Conservation (phyloP, 2,329 filamentous ascomycete genomes). For the Tolypocladium nubicola region DNA sequence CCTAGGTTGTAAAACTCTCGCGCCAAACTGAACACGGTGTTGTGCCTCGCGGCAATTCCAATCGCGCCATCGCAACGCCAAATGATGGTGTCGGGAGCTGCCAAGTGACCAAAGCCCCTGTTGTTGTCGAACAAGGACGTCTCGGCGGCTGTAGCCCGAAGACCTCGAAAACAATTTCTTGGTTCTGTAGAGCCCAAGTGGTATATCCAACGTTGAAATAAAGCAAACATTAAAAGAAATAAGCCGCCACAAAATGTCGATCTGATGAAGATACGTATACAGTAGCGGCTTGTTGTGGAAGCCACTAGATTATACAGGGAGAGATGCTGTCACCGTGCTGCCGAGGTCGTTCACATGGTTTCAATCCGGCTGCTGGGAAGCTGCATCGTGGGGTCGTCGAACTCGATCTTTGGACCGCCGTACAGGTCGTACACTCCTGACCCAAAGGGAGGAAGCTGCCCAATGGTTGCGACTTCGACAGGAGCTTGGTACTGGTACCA, state of each 20-base stretch:
- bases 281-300: not conserved
- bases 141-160: not conserved
- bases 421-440: conserved; percentile 42
- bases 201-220: conserved; percentile 15
- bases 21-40: not conserved
- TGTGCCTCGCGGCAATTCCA: not conserved
- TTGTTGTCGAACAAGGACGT: not conserved
- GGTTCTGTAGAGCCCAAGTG: conserved; percentile 18
- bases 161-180: conserved; percentile 3
- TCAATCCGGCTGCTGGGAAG: conserved; percentile 49
- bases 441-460: conserved; percentile 38
- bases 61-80: not conserved
- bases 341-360: conserved; percentile 31
- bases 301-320: not conserved
- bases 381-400: conserved; percentile 46
- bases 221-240: not conserved
- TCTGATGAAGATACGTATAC: not conserved
- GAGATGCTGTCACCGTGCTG: too few relatives aligned
- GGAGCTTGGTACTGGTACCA: conserved; percentile 51
- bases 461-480: conserved; percentile 45
- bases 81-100: not conserved
- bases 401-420: conserved; percentile 42
- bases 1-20: not conserved
- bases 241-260: not conserved
- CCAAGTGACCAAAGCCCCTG: not conserved